A percentile compares a stretch with the other conserved stretches of the same genome.
phyloP scores from a whole-genome alignment of 2,329 filamentous ascomycete species.

The Fusarium domesticum region DNA sequence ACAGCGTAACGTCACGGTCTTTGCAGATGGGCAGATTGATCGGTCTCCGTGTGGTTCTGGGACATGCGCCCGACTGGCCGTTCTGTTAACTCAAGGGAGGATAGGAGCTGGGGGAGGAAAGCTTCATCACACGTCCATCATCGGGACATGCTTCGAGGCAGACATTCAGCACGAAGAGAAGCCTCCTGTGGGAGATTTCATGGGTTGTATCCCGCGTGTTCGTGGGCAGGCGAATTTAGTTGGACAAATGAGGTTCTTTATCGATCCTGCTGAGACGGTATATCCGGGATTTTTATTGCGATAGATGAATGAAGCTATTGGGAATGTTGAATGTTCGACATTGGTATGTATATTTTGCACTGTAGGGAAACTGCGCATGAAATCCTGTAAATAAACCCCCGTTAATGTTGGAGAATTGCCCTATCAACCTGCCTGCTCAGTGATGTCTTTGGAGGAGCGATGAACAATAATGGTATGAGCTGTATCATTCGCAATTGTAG shows the following conservation, averaged over 20 bases:
- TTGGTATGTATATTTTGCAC: too few species aligned
- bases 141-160: constrained; percentile 10
- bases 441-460: too few species aligned
- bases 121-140: constrained; percentile 13
- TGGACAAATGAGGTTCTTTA: constrained; percentile 19
- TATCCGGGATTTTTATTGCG: constrained; percentile 18
- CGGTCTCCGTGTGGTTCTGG: constrained; percentile 28
- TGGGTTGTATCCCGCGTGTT: constrained; percentile 17
- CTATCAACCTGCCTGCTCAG: too few species aligned
- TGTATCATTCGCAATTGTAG: too few species aligned
- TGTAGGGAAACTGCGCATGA: too few species aligned
- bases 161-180: constrained; percentile 12
- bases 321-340: too few species aligned
- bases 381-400: too few species aligned
- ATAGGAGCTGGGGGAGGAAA: neutral
- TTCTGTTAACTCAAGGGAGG: constrained; percentile 5
- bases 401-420: too few species aligned
- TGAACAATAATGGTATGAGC: too few species aligned
- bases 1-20: constrained; percentile 25
- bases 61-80: constrained; percentile 20
- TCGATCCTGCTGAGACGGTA: constrained; percentile 9
- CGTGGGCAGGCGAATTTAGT: constrained; percentile 11
- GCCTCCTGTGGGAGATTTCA: constrained; percentile 12
- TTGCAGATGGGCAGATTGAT: constrained; percentile 29
- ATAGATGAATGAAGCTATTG: too few species aligned